These are phyloP conservation scores for Candida insectalens DNA, from an alignment of 805 yeast genomes.

Conservation along the genomic window DNA sequence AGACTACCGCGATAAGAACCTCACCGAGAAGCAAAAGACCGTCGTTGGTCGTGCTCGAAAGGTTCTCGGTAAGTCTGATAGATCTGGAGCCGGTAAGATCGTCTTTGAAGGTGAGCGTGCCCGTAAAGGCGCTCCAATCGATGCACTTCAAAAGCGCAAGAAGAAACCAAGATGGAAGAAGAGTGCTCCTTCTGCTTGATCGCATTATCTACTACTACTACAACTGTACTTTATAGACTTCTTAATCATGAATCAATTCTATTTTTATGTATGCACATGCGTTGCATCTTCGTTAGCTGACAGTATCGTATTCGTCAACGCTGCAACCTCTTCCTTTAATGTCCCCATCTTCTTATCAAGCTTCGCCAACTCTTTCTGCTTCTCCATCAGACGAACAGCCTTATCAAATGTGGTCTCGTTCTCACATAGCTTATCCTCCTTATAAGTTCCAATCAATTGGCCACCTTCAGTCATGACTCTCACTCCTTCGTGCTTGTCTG, in stretches of 20 bases:
- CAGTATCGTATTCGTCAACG: not conserved
- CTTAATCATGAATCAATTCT: no score
- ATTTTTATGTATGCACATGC: no score
- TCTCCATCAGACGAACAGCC: not conserved
- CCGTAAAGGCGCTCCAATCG: conserved; percentile 49
- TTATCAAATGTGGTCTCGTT: not conserved
- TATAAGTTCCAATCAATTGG: not conserved
- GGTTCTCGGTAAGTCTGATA: conserved; percentile 72
- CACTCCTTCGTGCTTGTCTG: no score
- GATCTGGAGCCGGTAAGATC: conserved; percentile 52
- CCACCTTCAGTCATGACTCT: not conserved
- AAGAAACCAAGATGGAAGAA: conserved; percentile 47
- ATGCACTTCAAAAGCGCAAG: conserved; percentile 50
- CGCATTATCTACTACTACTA: no score
- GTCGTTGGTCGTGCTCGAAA: conserved; percentile 71
- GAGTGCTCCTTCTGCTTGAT: conserved; percentile 16
- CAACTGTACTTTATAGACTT: no score
- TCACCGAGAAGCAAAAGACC: conserved; percentile 64
- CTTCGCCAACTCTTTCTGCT: conserved; percentile 6
- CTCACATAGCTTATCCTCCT: not conserved
- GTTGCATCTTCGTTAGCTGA: not conserved
- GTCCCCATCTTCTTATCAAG: conserved; percentile 32
- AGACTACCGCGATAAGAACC: conserved; percentile 12
- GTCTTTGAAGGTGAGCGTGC: conserved; percentile 75
- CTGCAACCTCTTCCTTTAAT: not conserved